Conservation (phyloP, 805 yeast species). For the Lachancea dasiensis region DNA sequence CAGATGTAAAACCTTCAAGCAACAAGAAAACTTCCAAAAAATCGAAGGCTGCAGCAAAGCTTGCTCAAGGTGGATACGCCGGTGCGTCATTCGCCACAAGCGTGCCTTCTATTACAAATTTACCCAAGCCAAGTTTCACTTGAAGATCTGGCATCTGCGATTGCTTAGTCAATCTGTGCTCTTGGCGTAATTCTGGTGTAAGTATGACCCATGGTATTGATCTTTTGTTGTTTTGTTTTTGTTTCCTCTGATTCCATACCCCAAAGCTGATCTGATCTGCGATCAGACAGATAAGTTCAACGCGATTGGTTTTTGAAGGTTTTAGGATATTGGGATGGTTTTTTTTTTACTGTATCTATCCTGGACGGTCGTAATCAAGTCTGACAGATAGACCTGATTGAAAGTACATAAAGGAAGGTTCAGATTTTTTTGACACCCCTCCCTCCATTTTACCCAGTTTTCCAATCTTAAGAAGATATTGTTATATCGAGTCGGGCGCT, state of each 20-base stretch:
- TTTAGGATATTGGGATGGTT: neutral
- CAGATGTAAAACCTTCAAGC: neutral
- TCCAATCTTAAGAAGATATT: neutral
- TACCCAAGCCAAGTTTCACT: slow-evolving; percentile 33
- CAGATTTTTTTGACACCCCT: slow-evolving; percentile 1
- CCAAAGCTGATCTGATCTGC: no score
- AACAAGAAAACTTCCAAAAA: slow-evolving; percentile 5
- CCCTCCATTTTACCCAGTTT: slow-evolving; percentile 1
- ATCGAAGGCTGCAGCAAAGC: slow-evolving; percentile 2
- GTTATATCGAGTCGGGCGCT: neutral
- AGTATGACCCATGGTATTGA: neutral
- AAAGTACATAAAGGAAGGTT: no score
- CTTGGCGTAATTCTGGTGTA: no score
- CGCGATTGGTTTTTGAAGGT: neutral
- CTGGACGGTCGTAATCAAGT: no score
- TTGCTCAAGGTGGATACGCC: slow-evolving; percentile 20
- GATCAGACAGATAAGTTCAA: no score
- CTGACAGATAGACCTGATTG: no score
- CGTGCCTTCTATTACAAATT: slow-evolving; percentile 27
- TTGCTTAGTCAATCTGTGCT: neutral
- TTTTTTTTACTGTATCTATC: no score
- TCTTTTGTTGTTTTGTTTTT: neutral
- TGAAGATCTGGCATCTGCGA: slow-evolving; percentile 12
- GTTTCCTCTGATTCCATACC: neutral
- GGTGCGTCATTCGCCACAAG: slow-evolving; percentile 34